phyloP scores from a whole-genome alignment of 1,139 yeast species.

The Candida buenavistaensis region DNA sequence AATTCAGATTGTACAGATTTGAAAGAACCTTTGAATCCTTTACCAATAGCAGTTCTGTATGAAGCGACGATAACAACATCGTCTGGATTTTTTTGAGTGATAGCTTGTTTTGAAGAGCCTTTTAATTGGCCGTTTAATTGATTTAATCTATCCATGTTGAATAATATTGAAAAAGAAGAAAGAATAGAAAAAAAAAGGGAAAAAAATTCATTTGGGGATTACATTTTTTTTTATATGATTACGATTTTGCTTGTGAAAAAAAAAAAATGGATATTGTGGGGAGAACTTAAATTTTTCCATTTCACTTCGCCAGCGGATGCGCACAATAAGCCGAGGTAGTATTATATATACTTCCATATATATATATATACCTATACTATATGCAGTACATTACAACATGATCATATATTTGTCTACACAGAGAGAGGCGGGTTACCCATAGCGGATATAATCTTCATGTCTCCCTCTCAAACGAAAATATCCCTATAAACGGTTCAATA shows the following conservation, averaged over 20 bases:
- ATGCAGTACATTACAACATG: too few species aligned
- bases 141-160: conserved; percentile 58
- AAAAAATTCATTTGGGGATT: conserved; percentile 2
- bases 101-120: conserved; percentile 45
- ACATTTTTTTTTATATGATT: conserved; percentile 2
- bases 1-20: conserved; percentile 78
- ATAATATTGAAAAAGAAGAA: background rate
- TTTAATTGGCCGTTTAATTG: conserved; percentile 59
- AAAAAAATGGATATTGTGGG: conserved; percentile 3
- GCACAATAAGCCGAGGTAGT: too few species aligned
- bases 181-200: background rate
- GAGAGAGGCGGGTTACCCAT: too few species aligned
- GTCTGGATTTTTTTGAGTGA: conserved; percentile 64
- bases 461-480: conserved; percentile 52
- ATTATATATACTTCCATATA: too few species aligned
- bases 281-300: conserved; percentile 1
- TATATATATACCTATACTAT: too few species aligned
- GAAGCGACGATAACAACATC: conserved; percentile 89
- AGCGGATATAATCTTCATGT: conserved; percentile 3
- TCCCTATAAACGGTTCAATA: conserved; percentile 58
- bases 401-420: too few species aligned
- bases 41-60: conserved; percentile 85
- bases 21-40: conserved; percentile 81
- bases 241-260: conserved; percentile 5
- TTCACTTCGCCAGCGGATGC: background rate